These are phyloP conservation scores for Neurospora sp. DNA, from an alignment of 495 filamentous ascomycete species.

Conservation along the genomic window DNA sequence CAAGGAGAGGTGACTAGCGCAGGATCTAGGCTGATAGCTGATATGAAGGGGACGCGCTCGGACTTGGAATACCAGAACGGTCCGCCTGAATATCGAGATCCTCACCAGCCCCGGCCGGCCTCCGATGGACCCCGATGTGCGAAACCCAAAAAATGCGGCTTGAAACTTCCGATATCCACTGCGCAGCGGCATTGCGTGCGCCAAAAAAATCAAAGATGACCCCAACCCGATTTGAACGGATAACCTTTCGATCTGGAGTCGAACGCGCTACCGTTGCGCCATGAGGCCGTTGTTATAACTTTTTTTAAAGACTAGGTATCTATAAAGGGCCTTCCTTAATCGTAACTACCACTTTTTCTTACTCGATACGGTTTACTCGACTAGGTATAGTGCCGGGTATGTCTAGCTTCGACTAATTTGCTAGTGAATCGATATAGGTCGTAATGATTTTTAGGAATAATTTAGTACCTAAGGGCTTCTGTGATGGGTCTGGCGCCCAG, in stretches of 20 bases:
- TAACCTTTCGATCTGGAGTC: conserved; percentile 39
- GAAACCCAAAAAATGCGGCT: not conserved
- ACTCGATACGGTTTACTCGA: no score
- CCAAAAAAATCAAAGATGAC: not conserved
- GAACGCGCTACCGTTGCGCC: conserved; percentile 36
- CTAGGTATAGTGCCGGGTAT: no score
- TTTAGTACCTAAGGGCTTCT: no score
- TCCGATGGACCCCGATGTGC: not conserved
- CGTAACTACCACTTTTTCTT: no score
- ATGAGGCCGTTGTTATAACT: not conserved
- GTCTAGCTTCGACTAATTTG: no score
- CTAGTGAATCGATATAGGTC: no score
- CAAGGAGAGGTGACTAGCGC: not conserved
- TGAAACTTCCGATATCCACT: not conserved
- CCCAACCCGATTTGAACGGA: conserved; percentile 14
- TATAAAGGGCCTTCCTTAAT: not conserved
- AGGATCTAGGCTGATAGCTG: not conserved
- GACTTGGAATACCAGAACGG: not conserved
- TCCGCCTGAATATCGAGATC: not conserved
- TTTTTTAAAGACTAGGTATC: not conserved
- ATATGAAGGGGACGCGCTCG: not conserved
- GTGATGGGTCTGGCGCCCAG: no score
- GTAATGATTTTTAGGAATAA: no score
- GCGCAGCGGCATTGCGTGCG: not conserved
- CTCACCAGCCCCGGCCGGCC: not conserved